phyloP scores from a whole-genome alignment of 164 flowering plant species.

The Saururus chinensis region DNA sequence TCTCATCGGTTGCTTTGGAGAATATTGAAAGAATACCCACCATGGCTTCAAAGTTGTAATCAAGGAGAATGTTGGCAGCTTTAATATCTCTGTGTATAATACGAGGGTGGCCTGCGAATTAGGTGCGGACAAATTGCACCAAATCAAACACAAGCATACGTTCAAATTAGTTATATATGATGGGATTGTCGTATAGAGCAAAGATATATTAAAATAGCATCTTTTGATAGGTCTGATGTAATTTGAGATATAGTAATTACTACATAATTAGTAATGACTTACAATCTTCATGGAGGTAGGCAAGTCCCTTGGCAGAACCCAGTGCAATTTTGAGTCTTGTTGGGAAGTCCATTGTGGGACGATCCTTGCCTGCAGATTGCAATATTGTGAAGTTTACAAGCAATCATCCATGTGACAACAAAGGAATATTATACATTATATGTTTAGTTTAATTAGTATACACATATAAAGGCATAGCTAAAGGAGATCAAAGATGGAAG shows the following conservation, averaged over 20 bases:
- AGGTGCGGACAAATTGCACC: conserved; percentile 13
- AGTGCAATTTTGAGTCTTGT: conserved; percentile 56
- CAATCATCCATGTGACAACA: not conserved
- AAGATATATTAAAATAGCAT: too few relatives aligned
- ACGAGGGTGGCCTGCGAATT: conserved; percentile 57
- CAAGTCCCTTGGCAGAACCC: conserved; percentile 82
- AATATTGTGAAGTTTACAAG: not conserved
- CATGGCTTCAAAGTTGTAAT: conserved; percentile 53
- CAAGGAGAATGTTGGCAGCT: not conserved
- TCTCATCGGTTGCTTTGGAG: too few relatives aligned
- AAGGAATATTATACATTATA: not conserved
- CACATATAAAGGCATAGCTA: too few relatives aligned
- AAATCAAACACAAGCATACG: too few relatives aligned
- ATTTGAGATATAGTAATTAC: too few relatives aligned
- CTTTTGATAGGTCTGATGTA: too few relatives aligned
- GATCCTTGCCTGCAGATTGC: conserved; percentile 29
- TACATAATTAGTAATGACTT: conserved; percentile 9
- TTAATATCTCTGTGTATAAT: conserved; percentile 40
- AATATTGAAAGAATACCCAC: conserved; percentile 15
- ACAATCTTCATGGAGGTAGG: conserved; percentile 90
- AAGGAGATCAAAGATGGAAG: too few relatives aligned
- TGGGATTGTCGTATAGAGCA: too few relatives aligned
- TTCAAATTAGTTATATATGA: too few relatives aligned
- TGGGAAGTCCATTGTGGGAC: conserved; percentile 47
- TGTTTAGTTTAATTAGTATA: too few relatives aligned